Evolutionary conservation across 2,329 filamentous ascomycete genomes (phyloP), one percentile per base, ranked within the genome.

Genomic region (Westerdykella aurantiaca): DNA sequence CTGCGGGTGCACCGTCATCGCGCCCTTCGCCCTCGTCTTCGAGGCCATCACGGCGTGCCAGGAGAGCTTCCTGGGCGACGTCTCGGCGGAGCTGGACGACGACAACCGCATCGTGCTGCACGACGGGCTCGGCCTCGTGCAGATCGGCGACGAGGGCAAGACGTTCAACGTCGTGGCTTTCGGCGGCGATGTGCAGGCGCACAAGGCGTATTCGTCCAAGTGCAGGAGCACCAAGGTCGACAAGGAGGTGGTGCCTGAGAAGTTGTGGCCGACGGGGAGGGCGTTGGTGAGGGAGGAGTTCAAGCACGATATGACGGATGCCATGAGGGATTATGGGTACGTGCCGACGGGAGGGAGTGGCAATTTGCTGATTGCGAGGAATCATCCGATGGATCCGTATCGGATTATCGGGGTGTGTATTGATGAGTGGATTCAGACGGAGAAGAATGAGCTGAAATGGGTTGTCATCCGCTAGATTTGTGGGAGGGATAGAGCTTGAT

Each of bases 281-380:
- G 58, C 54, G 7, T 33, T 64, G 31, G 50, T 64, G 13, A 50
- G 47, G 11, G 55, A 57, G 16, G 53, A 57, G 17, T 63, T 60
- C 44, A 48, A 22, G 7, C 58, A 63, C 41, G 46, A 63, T 1
- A 25, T 52, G 17, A 39, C 34, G 21, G 38, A 37, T 16, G 29
- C 39, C 16, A 44, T 48, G 47, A 39, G 49, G 10, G 43, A 47
- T 42, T 51, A 51, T 29, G 49, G 47, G 5, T 51, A 50, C 12
- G 41, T 51, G 17, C 13, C 37, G 5, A 51, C 49, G 4, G 42
- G 42, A 12, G 44, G 44, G 2, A 44, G 39, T 12, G 49, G 49
- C 5, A 49, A 49, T 21, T 31, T 51, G 17, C 37, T 51, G 37
- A 49, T 51, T 10, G 39, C 16, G 11, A 41, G 47, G 11, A 45